Percentiles rank a stretch among this genome's conserved stretches.
phyloP scores from a whole-genome alignment of 345 rosid species.

The Balakata baccata region DNA sequence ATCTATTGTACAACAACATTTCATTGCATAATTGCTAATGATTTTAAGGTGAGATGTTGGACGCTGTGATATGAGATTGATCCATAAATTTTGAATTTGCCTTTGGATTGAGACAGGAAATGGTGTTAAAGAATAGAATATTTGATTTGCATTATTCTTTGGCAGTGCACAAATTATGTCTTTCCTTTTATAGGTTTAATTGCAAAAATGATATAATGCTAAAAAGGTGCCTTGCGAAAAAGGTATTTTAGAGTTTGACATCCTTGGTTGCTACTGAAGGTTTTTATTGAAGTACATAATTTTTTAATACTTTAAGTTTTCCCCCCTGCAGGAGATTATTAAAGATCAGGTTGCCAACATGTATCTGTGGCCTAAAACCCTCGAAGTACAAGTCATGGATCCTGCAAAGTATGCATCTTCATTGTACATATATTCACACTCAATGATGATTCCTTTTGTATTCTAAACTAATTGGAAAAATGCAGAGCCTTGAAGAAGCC shows the following conservation, averaged over 20 bases:
- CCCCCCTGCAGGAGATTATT: conserved; percentile 65
- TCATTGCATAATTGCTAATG: background rate
- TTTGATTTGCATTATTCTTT: background rate
- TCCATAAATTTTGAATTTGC: background rate
- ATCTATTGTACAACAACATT: background rate
- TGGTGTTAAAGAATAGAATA: background rate
- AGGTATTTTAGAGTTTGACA: background rate
- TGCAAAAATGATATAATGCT: background rate
- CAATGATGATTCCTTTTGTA: too few species aligned
- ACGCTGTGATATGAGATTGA: background rate
- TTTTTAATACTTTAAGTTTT: conserved; percentile 8
- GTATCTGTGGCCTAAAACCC: conserved; percentile 94
- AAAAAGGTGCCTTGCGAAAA: background rate
- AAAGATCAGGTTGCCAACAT: conserved; percentile 93
- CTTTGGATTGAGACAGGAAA: background rate
- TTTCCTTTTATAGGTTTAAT: background rate
- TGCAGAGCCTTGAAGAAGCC: conserved; percentile 83
- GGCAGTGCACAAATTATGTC: background rate
- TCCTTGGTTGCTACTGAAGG: background rate
- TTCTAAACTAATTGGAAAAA: background rate
- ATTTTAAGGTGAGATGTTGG: background rate
- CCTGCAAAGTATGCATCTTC: conserved; percentile 56
- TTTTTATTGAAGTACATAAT: background rate
- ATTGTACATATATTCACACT: background rate
- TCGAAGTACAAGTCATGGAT: conserved; percentile 72